Evolutionary conservation across 2,329 filamentous ascomycete genomes (phyloP).

Genomic region (Fusarium goolgardi): DNA sequence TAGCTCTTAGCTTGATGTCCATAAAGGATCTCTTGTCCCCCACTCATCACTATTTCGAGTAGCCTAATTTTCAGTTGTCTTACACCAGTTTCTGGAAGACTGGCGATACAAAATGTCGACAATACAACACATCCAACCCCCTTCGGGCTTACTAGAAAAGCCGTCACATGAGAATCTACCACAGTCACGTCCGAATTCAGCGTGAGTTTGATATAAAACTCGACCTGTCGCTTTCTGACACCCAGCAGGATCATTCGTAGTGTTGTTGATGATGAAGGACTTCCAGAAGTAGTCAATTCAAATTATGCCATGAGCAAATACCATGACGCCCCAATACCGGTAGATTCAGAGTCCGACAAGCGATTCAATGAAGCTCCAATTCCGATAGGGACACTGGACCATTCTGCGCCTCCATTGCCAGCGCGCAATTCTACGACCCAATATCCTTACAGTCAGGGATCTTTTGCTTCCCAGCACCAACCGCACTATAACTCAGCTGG

Average conservation of each 20-base stretch:
- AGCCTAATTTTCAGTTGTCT: neutral
- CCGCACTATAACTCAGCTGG: neutral
- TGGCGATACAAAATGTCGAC: slow-evolving; percentile 3
- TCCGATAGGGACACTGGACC: neutral
- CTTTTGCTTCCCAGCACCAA: neutral
- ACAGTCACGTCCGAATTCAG: slow-evolving; percentile 1
- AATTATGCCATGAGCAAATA: neutral
- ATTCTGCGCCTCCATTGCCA: slow-evolving; percentile 15
- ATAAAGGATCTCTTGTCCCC: slow-evolving; percentile 13
- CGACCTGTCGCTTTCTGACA: neutral
- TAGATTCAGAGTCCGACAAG: slow-evolving; percentile 28
- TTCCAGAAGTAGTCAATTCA: slow-evolving; percentile 35
- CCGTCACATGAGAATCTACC: neutral
- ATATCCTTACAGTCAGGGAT: neutral
- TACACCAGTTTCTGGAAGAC: neutral
- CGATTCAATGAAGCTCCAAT: slow-evolving; percentile 20
- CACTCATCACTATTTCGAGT: neutral
- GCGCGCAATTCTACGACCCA: slow-evolving; percentile 1
- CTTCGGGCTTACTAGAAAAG: neutral
- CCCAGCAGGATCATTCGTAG: slow-evolving; percentile 15
- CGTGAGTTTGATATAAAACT: neutral
- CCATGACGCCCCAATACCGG: slow-evolving; percentile 37
- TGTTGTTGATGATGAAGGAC: slow-evolving; percentile 31
- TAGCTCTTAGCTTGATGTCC: neutral
- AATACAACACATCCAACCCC: neutral